Conservation (phyloP, 2,329 filamentous ascomycete species). For the Beauveria brongniartii region DNA sequence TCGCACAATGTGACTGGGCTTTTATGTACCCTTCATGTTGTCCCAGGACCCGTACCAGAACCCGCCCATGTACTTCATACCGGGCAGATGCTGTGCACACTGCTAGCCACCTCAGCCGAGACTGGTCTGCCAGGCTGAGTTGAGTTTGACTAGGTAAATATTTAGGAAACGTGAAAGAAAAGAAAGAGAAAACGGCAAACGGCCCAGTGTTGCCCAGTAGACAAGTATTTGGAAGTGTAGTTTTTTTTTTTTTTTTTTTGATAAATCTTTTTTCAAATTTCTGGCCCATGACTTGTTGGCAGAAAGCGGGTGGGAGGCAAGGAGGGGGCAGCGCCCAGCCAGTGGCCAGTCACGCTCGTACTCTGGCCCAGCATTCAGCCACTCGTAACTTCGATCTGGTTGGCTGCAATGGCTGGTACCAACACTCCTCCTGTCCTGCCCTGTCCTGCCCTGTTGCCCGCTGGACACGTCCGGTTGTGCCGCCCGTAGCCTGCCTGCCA, state of each 20-base stretch:
- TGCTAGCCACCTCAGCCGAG: background rate
- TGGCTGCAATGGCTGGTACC: background rate
- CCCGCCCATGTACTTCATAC: background rate
- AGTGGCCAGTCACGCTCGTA: too few relatives aligned
- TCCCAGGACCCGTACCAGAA: background rate
- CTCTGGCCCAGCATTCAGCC: background rate
- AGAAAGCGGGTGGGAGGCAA: background rate
- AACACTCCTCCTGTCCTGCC: background rate
- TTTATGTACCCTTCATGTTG: background rate
- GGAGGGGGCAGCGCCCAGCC: background rate
- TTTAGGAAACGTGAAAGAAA: background rate
- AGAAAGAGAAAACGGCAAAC: background rate
- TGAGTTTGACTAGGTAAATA: too few relatives aligned
- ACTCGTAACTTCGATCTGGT: background rate
- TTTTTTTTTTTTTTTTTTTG: too few relatives aligned
- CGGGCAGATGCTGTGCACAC: too few relatives aligned
- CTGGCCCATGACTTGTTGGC: background rate
- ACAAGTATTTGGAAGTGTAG: background rate
- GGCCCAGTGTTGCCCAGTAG: constrained; percentile 1
- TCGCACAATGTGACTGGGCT: background rate
- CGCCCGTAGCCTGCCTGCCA: constrained; percentile 17
- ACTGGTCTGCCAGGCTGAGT: background rate
- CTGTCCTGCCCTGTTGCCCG: background rate
- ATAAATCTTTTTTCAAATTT: too few relatives aligned
- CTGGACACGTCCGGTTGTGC: constrained; percentile 15